These are phyloP conservation scores for Poterioochromonas sp. DNA, from an alignment of 352 stramenopile genomes.

Conservation along the genomic window DNA sequence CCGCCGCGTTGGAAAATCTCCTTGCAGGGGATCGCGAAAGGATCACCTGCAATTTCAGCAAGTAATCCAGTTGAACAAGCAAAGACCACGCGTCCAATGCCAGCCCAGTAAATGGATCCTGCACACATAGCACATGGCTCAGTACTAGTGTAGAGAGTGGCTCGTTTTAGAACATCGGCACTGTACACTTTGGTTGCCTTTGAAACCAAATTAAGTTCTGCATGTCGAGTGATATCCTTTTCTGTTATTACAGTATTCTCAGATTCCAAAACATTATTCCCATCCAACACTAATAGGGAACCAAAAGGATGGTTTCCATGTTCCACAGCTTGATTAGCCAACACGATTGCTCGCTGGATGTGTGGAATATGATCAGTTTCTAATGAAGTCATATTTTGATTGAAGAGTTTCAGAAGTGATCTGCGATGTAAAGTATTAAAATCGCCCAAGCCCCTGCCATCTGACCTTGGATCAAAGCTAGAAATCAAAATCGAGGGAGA, in stretches of 20 bases:
- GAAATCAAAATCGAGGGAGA: too few species aligned
- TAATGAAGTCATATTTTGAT: too few species aligned
- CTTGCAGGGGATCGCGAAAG: neutral
- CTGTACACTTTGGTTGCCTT: neutral
- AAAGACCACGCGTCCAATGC: neutral
- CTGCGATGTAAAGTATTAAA: too few species aligned
- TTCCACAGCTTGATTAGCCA: neutral
- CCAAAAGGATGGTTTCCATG: constrained; percentile 29
- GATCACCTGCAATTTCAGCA: constrained; percentile 18
- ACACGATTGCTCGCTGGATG: neutral
- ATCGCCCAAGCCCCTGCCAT: too few species aligned
- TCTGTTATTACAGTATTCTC: constrained; percentile 18
- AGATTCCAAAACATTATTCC: neutral
- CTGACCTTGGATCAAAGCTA: too few species aligned
- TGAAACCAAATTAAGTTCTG: neutral
- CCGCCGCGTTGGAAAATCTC: neutral
- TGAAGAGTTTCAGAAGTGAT: too few species aligned
- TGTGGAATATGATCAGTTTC: neutral
- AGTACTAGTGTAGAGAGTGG: neutral
- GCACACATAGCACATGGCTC: constrained; percentile 25
- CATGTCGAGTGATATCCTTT: constrained; percentile 2
- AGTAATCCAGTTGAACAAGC: neutral
- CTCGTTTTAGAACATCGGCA: neutral
- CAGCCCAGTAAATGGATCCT: neutral
- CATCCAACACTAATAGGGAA: neutral